A percentile compares a stretch with the other conserved stretches of the same genome.
Conservation (phyloP, 192 early-diverging fungal species). For the Chytriomyces sp. region DNA sequence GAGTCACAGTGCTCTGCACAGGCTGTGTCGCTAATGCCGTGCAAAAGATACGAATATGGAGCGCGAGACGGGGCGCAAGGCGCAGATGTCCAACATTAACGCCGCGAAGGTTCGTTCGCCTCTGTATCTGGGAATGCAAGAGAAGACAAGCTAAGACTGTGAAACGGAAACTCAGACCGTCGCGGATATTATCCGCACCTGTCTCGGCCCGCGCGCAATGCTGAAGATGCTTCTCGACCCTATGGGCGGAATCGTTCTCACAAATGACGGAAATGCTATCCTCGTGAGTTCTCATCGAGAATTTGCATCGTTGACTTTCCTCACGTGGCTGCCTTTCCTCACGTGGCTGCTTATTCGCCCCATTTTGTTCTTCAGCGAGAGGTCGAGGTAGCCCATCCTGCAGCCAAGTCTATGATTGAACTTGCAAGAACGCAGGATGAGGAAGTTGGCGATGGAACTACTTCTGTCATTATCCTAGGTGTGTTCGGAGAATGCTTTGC, state of each 20-base stretch:
- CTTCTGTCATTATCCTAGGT: slow-evolving; percentile 97
- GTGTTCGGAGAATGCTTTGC: not conserved
- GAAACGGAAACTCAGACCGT: slow-evolving; percentile 86
- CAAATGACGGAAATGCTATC: slow-evolving; percentile 99
- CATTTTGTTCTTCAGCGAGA: slow-evolving; percentile 63
- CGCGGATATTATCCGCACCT: slow-evolving; percentile 97
- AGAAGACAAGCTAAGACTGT: no score
- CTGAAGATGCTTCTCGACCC: slow-evolving; percentile 99
- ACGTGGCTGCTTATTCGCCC: not conserved
- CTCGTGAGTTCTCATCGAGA: slow-evolving; percentile 41
- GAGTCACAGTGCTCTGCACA: slow-evolving; percentile 32
- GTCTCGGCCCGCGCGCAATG: slow-evolving; percentile 98
- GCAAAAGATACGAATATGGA: slow-evolving; percentile 62
- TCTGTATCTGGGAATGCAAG: no score
- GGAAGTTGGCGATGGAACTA: slow-evolving; percentile 99
- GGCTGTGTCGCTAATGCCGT: not conserved
- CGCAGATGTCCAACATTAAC: slow-evolving; percentile 96
- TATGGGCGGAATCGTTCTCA: slow-evolving; percentile 98
- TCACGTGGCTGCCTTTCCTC: not conserved
- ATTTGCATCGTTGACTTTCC: not conserved
- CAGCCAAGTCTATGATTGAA: slow-evolving; percentile 99
- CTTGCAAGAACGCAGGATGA: slow-evolving; percentile 99
- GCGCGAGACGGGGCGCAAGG: slow-evolving; percentile 93
- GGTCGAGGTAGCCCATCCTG: slow-evolving; percentile 99
- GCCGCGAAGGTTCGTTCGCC: slow-evolving; percentile 81